Conservation (phyloP, 345 rosid genomes). For the Isatis tinctoria region DNA sequence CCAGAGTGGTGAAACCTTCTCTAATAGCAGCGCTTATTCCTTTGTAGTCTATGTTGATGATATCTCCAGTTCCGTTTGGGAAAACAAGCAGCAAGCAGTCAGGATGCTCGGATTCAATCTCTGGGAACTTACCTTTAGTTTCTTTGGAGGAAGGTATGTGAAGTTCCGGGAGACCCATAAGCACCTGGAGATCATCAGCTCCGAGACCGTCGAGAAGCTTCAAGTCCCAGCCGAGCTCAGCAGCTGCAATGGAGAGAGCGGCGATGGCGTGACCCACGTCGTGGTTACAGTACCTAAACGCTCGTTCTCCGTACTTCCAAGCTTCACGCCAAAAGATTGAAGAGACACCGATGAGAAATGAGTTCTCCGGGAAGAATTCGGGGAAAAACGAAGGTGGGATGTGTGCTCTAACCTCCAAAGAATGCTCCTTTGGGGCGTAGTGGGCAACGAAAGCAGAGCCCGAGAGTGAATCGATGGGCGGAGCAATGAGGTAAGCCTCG, state of each 20-base stretch:
- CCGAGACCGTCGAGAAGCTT: slow-evolving; percentile 86
- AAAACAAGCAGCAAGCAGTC: slow-evolving; percentile 77
- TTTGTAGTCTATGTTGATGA: slow-evolving; percentile 46
- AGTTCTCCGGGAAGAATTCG: slow-evolving; percentile 43
- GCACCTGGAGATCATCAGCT: slow-evolving; percentile 45
- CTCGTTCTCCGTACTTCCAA: slow-evolving; percentile 93
- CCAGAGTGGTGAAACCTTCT: slow-evolving; percentile 40
- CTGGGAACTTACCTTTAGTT: slow-evolving; percentile 29
- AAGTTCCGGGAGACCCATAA: slow-evolving; percentile 56
- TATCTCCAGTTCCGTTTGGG: slow-evolving; percentile 42
- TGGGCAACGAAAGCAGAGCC: slow-evolving; percentile 64
- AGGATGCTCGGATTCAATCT: slow-evolving; percentile 78
- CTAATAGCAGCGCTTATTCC: slow-evolving; percentile 38
- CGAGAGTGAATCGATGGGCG: slow-evolving; percentile 47
- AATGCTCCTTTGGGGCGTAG: slow-evolving; percentile 76
- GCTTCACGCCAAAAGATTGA: slow-evolving; percentile 95
- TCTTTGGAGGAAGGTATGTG: background rate
- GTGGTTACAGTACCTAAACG: slow-evolving; percentile 80
- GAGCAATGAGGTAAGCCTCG: slow-evolving; percentile 70
- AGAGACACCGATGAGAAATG: slow-evolving; percentile 64
- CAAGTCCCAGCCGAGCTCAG: slow-evolving; percentile 83
- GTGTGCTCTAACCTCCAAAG: slow-evolving; percentile 69
- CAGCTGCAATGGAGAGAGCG: slow-evolving; percentile 72
- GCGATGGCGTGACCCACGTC: slow-evolving; percentile 87
- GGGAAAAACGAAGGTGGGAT: slow-evolving; percentile 47